Base-by-base conservation (phyloP, 2,329 filamentous ascomycete genomes). In the Knufia petricola region DNA sequence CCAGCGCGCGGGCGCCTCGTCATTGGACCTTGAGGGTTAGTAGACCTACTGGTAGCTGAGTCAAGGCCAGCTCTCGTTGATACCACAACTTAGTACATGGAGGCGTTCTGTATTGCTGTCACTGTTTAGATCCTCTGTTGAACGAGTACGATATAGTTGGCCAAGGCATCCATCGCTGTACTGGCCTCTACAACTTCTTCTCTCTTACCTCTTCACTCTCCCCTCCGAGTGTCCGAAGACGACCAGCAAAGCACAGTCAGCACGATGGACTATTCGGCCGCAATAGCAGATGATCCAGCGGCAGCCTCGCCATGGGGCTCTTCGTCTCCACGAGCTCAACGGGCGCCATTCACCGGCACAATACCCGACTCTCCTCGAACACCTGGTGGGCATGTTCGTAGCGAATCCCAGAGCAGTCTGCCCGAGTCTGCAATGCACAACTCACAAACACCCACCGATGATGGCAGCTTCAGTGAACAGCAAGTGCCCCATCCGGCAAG, bases 291-390 rank as follows among this genome's bases (percentile, higher is more conserved):
- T 56, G 78, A 82, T 60, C 74, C 76, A 38, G 69, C 70, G 30
- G 80, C 73, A 46, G 58, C 70, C 49, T 82, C 79, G 30, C 82
- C 82, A 47, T 85, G 82, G 82, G 73, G 68, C 19, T 80, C 74
- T 9, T 72, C 72, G 12, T 76, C 78, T 46, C 78, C 77, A 50
- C 71, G 63, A 71, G 57, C 74, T 64, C 63, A 75, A 64, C 63
- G 70, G 69, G 61, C 60, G 6, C 67, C 66, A 54, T 52, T 63
- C 49, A 58, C 53, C 48, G 24, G 43, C 64, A 66, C 69, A 39
- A 62, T 65, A 45, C 65, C 69, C 43, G 60, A 69, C 13, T 67
- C 69, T 28, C 66, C 69, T 36, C 60, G 67, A 55, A 61, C 67
- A 42, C 60, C 62, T 40, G 63, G 64, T 48, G 49, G 54, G n/a